phyloP scores from a whole-genome alignment of 2,329 filamentous ascomycete genomes.

The Aspergillus transmontanensis region DNA sequence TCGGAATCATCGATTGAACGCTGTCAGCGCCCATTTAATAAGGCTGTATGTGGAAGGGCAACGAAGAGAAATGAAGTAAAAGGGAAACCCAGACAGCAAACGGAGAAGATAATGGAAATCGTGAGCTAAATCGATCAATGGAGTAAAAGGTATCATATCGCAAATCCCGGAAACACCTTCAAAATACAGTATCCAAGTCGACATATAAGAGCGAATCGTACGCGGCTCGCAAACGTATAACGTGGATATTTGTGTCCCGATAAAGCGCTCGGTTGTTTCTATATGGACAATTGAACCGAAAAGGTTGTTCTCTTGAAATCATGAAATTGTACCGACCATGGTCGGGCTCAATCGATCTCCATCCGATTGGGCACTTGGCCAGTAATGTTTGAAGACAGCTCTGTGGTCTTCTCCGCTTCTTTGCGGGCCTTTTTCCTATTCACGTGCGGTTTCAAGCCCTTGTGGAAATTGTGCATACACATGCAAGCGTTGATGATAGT shows the following conservation, averaged over 20 bases:
- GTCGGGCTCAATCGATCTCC: conserved; percentile 46
- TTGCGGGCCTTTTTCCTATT: conserved; percentile 57
- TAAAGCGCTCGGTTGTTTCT: background rate
- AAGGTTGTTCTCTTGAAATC: conserved; percentile 2
- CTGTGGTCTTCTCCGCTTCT: conserved; percentile 53
- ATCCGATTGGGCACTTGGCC: conserved; percentile 44
- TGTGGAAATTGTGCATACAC: conserved; percentile 88
- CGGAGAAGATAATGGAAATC: conserved; percentile 16
- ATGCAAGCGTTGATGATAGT: conserved; percentile 86
- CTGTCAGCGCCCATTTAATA: conserved; percentile 19
- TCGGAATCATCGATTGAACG: conserved; percentile 21
- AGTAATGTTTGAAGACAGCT: conserved; percentile 41
- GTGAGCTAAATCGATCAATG: conserved; percentile 25
- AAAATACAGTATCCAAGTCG: conserved; percentile 18
- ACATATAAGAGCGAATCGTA: conserved; percentile 9
- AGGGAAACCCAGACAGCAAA: conserved; percentile 8
- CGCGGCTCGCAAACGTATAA: conserved; percentile 14
- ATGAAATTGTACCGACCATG: background rate
- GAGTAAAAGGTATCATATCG: conserved; percentile 34
- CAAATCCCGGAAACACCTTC: conserved; percentile 26
- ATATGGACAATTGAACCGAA: conserved; percentile 6
- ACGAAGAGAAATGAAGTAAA: background rate
- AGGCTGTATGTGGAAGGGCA: conserved; percentile 8
- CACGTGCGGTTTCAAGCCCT: conserved; percentile 86
- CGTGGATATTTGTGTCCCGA: conserved; percentile 14